Evolutionary conservation across 2,329 filamentous ascomycete species (phyloP).

Genomic region (Ceratocystiopsis brevicomis): DNA sequence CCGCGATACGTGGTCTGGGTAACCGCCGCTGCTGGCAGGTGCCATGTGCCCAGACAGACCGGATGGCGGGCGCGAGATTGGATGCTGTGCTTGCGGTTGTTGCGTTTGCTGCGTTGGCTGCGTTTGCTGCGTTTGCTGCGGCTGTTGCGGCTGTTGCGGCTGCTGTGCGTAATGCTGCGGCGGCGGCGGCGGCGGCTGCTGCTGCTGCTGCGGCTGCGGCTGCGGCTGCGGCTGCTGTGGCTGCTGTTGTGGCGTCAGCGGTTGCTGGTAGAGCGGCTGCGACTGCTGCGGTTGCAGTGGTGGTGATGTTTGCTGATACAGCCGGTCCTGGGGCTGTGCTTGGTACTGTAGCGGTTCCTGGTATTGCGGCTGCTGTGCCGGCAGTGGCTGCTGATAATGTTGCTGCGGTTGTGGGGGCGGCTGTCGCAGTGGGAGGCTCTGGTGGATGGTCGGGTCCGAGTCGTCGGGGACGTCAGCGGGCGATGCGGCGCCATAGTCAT

Average conservation of each 20-base stretch:
- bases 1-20: constrained; percentile 26
- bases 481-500: constrained; percentile 7
- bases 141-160: constrained; percentile 3
- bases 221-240: neutral
- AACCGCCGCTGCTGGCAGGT: constrained; percentile 7
- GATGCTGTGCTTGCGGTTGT: constrained; percentile 24
- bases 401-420: neutral
- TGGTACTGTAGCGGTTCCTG: constrained; percentile 3
- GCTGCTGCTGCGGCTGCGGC: constrained; percentile 3
- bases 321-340: constrained; percentile 2
- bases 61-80: constrained; percentile 35
- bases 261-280: neutral
- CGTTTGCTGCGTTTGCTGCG: constrained; percentile 4
- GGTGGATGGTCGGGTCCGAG: constrained; percentile 1
- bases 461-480: constrained; percentile 15
- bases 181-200: constrained; percentile 4
- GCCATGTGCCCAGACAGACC: constrained; percentile 26
- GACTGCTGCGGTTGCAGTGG: neutral
- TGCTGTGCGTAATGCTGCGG: constrained; percentile 5
- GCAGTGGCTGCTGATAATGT: constrained; percentile 4
- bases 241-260: constrained; percentile 6
- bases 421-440: constrained; percentile 1
- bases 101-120: constrained; percentile 4
- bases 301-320: constrained; percentile 1
- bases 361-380: neutral